Evolutionary conservation across 768 basidiomycete species (phyloP), one percentile per base, ranked within the genome.

Genomic region (Mycena vitilis): DNA sequence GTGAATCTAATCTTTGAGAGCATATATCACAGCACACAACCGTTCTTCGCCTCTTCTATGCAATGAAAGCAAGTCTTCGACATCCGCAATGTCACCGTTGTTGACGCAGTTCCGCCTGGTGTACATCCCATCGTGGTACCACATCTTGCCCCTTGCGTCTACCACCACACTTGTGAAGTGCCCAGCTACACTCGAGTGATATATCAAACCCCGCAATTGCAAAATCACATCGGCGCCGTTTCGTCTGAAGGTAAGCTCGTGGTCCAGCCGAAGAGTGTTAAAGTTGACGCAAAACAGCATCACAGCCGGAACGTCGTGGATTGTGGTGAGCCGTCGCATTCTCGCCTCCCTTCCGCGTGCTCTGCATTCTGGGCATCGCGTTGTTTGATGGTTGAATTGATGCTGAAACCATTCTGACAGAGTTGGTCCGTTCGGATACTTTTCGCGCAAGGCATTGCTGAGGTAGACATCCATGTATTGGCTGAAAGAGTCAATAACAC

Each of bases 121-220:
- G 30, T 30, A 30, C 5, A 64, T 64, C 2, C 63, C 63, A n/a
- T 64, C 63, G 16, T 64, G 63, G 25, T 57, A 65, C 55, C 63
- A 65, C 55, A 51, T 51, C 1, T 15, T 16, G 5, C 55, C 63
- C 1, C 22, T 18, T 9, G 1, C 1, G 16, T 57, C 53, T 1
- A 65, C 12, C 0, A 58, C 38, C 4, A 57, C 48, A 40, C 63
- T 65, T 15, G 63, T 65, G 25, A 65, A 65, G 20, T 65, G 63
- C 0, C 9, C 18, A 3, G 36, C 48, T 4, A 25, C 10, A 2
- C 40, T 13, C 6, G 63, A 64, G 25, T 65, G 55, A 34, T 65
- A 65, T 0, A 65, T 57, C 16, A 65, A 12, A 2, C 63, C 63
- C 6, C 55, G 15, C 16, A 65, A 13, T 12, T 25, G 12, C 10